These are phyloP conservation scores for Tritrichomonas musculus DNA, from an alignment of 208 protist species.

Conservation along the genomic window DNA sequence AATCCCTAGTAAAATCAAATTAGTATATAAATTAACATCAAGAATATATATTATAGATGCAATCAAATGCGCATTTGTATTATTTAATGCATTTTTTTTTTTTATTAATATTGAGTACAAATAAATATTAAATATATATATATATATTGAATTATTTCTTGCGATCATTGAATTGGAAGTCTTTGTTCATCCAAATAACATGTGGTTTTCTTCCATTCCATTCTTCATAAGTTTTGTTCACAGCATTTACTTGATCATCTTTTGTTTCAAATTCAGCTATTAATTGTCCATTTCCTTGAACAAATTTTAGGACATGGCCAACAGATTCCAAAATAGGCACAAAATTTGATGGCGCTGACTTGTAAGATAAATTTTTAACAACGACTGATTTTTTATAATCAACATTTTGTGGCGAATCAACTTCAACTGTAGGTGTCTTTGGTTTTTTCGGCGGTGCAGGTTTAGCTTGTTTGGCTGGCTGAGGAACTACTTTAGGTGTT, in stretches of 20 bases:
- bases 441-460: no score
- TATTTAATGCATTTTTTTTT: no score
- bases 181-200: not conserved
- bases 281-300: not conserved
- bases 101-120: no score
- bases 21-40: no score
- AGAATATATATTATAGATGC: no score
- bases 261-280: not conserved
- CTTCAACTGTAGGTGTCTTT: not conserved
- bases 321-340: not conserved
- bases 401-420: not conserved
- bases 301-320: not conserved
- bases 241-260: not conserved
- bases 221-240: not conserved
- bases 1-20: no score
- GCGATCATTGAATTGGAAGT: not conserved
- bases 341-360: not conserved
- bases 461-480: not conserved
- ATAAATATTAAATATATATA: no score
- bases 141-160: no score
- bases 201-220: not conserved
- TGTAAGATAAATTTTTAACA: not conserved
- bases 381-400: not conserved
- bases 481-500: not conserved
- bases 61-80: no score